Conservation (phyloP, 148 eudicot genomes). For the Vaccinium myrtillus region DNA sequence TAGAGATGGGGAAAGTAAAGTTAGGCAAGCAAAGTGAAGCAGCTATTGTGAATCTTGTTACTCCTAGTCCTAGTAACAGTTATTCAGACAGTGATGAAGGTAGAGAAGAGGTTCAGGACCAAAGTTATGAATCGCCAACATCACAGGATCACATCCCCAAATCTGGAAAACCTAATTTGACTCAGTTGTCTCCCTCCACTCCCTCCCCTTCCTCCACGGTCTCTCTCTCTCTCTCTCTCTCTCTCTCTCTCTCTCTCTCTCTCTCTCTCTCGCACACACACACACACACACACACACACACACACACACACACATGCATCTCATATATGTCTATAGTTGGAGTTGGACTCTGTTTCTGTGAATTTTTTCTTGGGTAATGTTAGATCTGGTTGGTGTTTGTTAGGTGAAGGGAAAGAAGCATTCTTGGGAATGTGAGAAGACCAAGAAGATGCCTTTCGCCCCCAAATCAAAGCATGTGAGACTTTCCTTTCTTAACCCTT, state of each 20-base stretch:
- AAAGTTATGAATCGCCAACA: not conserved
- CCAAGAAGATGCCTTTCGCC: not conserved
- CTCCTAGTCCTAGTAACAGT: not conserved
- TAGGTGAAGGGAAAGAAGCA: not conserved
- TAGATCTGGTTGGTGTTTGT: not conserved
- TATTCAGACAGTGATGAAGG: not conserved
- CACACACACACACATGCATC: not conserved
- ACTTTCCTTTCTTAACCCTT: not conserved
- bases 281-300: no score
- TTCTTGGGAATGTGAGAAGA: not conserved
- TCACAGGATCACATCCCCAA: not conserved
- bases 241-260: no score
- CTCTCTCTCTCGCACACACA: no score
- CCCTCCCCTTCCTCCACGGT: not conserved
- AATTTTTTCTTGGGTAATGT: not conserved
- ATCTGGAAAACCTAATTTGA: not conserved
- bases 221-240: not conserved
- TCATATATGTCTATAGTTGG: not conserved
- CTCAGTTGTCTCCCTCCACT: not conserved
- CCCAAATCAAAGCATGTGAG: not conserved
- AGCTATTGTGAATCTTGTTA: not conserved
- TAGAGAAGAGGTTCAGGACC: not conserved
- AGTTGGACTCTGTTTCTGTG: not conserved
- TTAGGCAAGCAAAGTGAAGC: not conserved
- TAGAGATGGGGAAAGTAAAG: not conserved